Base-by-base conservation (phyloP, 441 rosid genomes). In the Codiaeum variegatum region DNA sequence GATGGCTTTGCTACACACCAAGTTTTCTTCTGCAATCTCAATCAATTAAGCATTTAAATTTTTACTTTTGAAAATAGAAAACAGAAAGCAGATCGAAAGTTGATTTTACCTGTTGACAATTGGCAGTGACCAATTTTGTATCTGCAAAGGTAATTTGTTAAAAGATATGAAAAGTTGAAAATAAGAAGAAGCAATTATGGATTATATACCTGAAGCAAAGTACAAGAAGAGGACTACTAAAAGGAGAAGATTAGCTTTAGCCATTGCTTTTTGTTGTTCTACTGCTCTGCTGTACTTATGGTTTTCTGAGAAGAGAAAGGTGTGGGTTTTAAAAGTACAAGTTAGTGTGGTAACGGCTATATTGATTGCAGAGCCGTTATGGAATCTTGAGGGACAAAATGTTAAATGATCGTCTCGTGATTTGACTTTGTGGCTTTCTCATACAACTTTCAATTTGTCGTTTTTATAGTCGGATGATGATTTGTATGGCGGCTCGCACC, bases 1-100 rank as follows among this genome's bases (percentile, higher is more conserved):
- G 97, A 90, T 47, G 93, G 96, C 80, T 90, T 92, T 0, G 94
- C 92, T 56, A 92, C 84, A 73, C 97, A 92, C 97, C 95, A 90
- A 0, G 91, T 88, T 83, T 85, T 88, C 87, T 85, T 88, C 87
- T 85, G 88, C 78, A 34, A n/a, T 38, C 2, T 16, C 1, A 61
- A n/a, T n/a, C n/a, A n/a, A n/a, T n/a, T n/a, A n/a, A n/a, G n/a
- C n/a, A n/a, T n/a, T n/a, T n/a, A n/a, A n/a, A n/a, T n/a, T n/a
- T n/a, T n/a, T n/a, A n/a, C n/a, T n/a, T n/a, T n/a, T n/a, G n/a
- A n/a, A n/a, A n/a, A n/a, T n/a, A n/a, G n/a, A n/a, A n/a, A n/a
- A n/a, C n/a, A n/a, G n/a, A n/a, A n/a, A n/a, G n/a, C n/a, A n/a
- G n/a, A n/a, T n/a, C n/a, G n/a, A n/a, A n/a, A 26, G 36, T 26